Percentiles rank a stretch among this genome's conserved stretches.
Evolutionary conservation across 345 rosid genomes (phyloP).

Genomic region (Brassica rapa): DNA sequence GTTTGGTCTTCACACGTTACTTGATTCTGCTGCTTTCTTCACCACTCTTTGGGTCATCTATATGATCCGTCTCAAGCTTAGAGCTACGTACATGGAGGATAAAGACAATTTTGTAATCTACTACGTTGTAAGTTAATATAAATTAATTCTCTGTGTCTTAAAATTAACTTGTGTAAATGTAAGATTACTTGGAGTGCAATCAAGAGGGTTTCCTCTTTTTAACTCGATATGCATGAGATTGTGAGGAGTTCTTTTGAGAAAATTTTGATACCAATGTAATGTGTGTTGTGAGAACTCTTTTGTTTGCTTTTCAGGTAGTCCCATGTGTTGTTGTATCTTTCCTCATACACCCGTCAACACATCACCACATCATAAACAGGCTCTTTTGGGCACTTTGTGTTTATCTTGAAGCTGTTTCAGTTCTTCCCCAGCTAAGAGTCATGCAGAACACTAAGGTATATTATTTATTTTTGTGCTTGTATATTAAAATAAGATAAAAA

Average conservation of each 20-base stretch:
- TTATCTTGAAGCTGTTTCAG: conserved; percentile 91
- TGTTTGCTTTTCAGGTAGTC: conserved; percentile 49
- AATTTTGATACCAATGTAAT: no score
- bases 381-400: conserved; percentile 85
- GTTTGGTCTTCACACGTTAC: conserved; percentile 79
- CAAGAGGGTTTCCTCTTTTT: no score
- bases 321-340: conserved; percentile 73
- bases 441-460: conserved; percentile 90
- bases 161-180: no score
- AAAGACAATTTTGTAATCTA: conserved; percentile 77
- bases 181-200: no score
- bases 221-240: neutral
- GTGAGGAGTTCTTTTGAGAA: no score
- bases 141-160: no score
- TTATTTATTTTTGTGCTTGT: neutral
- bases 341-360: conserved; percentile 74
- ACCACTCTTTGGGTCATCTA: conserved; percentile 92
- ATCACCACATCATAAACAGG: conserved; percentile 66
- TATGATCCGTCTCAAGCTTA: conserved; percentile 80
- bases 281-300: neutral
- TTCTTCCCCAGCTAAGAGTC: conserved; percentile 77
- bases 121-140: conserved; percentile 56
- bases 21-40: conserved; percentile 71
- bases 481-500: neutral
- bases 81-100: conserved; percentile 79